Conservation (phyloP, 768 basidiomycete species). For the Xerocomus brunneocitrinus region DNA sequence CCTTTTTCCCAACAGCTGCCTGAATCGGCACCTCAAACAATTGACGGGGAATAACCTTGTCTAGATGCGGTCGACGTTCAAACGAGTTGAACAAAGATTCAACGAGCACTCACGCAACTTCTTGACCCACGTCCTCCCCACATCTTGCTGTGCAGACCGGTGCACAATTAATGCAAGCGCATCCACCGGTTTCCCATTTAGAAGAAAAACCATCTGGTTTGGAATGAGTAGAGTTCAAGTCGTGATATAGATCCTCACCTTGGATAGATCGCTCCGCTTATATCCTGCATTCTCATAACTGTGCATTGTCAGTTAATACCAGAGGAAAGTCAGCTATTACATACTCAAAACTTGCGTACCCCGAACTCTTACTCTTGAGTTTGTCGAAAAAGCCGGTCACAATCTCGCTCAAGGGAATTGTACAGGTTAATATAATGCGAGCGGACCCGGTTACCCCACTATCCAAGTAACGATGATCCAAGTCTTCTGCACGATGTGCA, state of each 20-base stretch:
- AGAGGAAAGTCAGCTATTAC: conserved; percentile 24
- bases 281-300: conserved; percentile 97
- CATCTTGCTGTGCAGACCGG: conserved; percentile 64
- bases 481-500: conserved; percentile 73
- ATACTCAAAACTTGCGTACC: conserved; percentile 89
- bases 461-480: conserved; percentile 85
- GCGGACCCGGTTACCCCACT: conserved; percentile 35
- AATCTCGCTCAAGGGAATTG: conserved; percentile 86
- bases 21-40: conserved; percentile 95
- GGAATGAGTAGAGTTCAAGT: not conserved
- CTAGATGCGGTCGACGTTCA: conserved; percentile 33
- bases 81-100: not conserved
- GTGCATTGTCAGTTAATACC: conserved; percentile 7
- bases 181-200: conserved; percentile 88
- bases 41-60: conserved; percentile 89
- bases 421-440: conserved; percentile 77
- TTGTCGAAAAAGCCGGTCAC: conserved; percentile 95
- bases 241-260: conserved; percentile 45
- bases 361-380: conserved; percentile 88
- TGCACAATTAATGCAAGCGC: conserved; percentile 92
- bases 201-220: conserved; percentile 78
- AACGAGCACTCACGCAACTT: conserved; percentile 70
- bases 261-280: conserved; percentile 70
- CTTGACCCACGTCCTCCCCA: conserved; percentile 84
- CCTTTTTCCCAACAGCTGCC: conserved; percentile 80